Evolutionary conservation across 1,139 yeast species (phyloP), one percentile per base, ranked within the genome.

Genomic region (Sugiyamaella paludigena): DNA sequence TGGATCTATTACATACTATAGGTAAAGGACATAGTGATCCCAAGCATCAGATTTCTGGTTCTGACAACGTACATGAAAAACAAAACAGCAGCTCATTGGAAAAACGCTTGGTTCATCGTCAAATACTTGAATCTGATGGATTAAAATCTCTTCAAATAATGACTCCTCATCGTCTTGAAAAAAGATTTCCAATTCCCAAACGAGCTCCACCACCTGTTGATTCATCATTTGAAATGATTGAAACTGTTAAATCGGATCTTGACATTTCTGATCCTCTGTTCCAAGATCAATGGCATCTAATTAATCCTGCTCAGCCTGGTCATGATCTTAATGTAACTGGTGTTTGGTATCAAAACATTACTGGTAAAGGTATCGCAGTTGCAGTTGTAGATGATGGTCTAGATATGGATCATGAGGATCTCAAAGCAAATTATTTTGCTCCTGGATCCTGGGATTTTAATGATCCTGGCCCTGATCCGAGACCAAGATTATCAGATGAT

Each of bases 321-420:
- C 76, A 88, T 59, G 98, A 92, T 63, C 81, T 92, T 45, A 92
- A 94, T 62, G 94, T 88, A 10, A 73, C 88, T 0, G 94, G 87
- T 0, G 81, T 88, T 15, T 92, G 98, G 98, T 72, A 75, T 36
- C 82, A 82, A 34, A 86, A 86, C 40, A 79, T 85, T 48, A 84
- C 95, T 0, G 99, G 99, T 1, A 70, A 77, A 42, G 94, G 94
- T 4, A 87, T 86, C 6, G 58, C 64, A 0, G 84, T 91, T 0
- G 96, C 97, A 1, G 77, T 94, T 34, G 84, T 94, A 1, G 99
- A 94, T 66, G 99, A 94, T 67, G 99, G 99, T 1, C 69, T 94
- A 33, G 98, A 94, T 67, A 81, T 78, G 63, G 86, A 84, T 48
- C 80, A 81, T 60, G 77, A 73, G 0, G 98, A 94, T 67, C 72